Conservation (phyloP, 805 yeast genomes). For the Wickerhamomyces chaumierensis region DNA sequence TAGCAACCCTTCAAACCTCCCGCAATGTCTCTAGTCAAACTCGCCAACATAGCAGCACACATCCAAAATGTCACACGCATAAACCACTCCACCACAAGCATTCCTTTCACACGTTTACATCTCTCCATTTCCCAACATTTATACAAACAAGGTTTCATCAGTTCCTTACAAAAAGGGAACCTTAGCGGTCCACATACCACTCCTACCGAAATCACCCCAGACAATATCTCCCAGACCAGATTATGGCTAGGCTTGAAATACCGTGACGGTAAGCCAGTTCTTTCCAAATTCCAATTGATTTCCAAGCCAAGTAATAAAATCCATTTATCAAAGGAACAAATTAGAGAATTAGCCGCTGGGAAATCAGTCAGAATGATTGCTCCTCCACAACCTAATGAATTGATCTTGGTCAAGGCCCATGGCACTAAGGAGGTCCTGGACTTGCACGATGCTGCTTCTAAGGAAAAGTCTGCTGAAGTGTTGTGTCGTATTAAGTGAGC, state of each 20-base stretch:
- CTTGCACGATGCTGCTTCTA: constrained; percentile 76
- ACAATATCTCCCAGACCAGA: constrained; percentile 74
- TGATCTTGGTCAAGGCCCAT: constrained; percentile 51
- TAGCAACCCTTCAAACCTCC: too few species aligned
- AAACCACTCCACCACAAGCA: constrained; percentile 58
- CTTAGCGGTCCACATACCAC: constrained; percentile 69
- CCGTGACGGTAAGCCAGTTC: constrained; percentile 67
- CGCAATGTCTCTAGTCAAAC: constrained; percentile 75
- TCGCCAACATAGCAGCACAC: constrained; percentile 81
- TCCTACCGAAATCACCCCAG: constrained; percentile 73
- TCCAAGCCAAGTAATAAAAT: constrained; percentile 81
- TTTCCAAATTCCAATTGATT: constrained; percentile 58
- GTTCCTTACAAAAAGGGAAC: constrained; percentile 79
- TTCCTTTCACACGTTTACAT: constrained; percentile 78
- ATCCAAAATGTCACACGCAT: constrained; percentile 80
- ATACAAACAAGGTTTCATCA: constrained; percentile 83
- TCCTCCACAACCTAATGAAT: constrained; percentile 85
- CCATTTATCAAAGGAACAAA: constrained; percentile 46
- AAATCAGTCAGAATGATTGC: constrained; percentile 59
- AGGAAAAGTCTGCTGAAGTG: constrained; percentile 62
- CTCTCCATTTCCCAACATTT: constrained; percentile 75
- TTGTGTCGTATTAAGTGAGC: constrained; percentile 53
- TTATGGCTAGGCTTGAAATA: constrained; percentile 91
- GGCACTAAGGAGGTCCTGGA: constrained; percentile 46
- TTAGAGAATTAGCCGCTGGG: constrained; percentile 69